Percentiles rank a stretch among this genome's conserved stretches.
phyloP scores from a whole-genome alignment of 2,329 filamentous ascomycete genomes.

The Calonectria pauciramosa region DNA sequence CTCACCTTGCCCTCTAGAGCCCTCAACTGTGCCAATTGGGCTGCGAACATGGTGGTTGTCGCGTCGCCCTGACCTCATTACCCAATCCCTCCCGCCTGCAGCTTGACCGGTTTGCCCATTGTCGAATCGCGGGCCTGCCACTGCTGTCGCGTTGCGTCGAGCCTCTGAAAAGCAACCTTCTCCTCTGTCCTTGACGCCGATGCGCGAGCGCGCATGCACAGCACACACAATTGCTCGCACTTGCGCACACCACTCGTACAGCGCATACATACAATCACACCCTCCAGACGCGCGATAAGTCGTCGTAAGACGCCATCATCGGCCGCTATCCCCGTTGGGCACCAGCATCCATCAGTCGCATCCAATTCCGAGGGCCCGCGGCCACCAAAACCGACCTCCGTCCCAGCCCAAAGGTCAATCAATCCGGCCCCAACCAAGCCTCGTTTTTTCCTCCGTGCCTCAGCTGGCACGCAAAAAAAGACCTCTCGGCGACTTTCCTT shows the following conservation, averaged over 20 bases:
- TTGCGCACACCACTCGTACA: constrained; percentile 8
- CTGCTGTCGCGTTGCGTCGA: constrained; percentile 25
- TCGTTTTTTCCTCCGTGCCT: neutral
- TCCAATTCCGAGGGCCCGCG: constrained; percentile 2
- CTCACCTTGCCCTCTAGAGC: constrained; percentile 29
- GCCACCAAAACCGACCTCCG: constrained; percentile 11
- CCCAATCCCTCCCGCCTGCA: constrained; percentile 27
- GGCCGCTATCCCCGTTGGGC: constrained; percentile 26
- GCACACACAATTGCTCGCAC: neutral
- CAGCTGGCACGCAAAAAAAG: neutral
- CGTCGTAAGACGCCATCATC: constrained; percentile 13
- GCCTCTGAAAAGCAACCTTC: constrained; percentile 13
- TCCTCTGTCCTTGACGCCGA: constrained; percentile 16
- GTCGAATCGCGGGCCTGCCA: constrained; percentile 30
- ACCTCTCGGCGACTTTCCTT: neutral
- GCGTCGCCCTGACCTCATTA: constrained; percentile 37
- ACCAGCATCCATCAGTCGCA: constrained; percentile 13
- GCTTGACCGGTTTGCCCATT: constrained; percentile 31
- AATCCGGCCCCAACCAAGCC: constrained; percentile 1
- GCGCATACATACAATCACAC: constrained; percentile 21
- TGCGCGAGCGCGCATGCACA: constrained; percentile 7
- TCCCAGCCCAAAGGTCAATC: constrained; percentile 7
- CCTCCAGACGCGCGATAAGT: neutral
- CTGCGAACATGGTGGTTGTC: constrained; percentile 38
- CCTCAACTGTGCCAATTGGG: constrained; percentile 39